These are phyloP conservation scores for Knoxia roxburghii DNA, from an alignment of 257 asterid species.

Conservation along the genomic window DNA sequence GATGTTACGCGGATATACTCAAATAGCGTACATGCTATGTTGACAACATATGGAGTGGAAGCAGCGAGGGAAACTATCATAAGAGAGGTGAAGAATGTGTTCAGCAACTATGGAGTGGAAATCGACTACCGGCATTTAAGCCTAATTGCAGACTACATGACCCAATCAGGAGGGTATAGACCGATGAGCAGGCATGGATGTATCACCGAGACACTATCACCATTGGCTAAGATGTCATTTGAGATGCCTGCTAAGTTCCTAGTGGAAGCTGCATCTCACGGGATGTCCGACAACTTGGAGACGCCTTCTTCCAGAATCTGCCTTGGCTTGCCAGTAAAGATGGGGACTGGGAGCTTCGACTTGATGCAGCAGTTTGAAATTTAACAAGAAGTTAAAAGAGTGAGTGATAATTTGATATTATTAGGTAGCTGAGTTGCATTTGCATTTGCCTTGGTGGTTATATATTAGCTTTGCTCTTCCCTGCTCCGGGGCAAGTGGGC, in stretches of 20 bases:
- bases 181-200: constrained; percentile 90
- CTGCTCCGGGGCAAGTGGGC: too few relatives aligned
- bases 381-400: neutral
- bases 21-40: constrained; percentile 59
- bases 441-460: too few relatives aligned
- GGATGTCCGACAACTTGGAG: constrained; percentile 60
- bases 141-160: constrained; percentile 82
- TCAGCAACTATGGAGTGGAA: constrained; percentile 84
- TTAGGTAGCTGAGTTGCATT: neutral
- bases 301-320: constrained; percentile 78
- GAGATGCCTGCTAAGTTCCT: constrained; percentile 91
- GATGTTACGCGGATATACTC: constrained; percentile 67
- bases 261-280: constrained; percentile 69
- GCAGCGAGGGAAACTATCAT: constrained; percentile 80
- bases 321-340: constrained; percentile 84
- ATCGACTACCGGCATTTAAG: constrained; percentile 82
- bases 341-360: constrained; percentile 88
- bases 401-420: neutral
- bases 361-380: constrained; percentile 66
- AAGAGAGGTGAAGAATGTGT: constrained; percentile 76
- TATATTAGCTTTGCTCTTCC: too few relatives aligned
- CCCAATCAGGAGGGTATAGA: constrained; percentile 76
- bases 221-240: constrained; percentile 77
- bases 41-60: constrained; percentile 80
- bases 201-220: constrained; percentile 67